A percentile compares a stretch with the other conserved stretches of the same genome.
Evolutionary conservation across 768 basidiomycete genomes (phyloP).

Genomic region (Rhodotorula kratochvilovae): DNA sequence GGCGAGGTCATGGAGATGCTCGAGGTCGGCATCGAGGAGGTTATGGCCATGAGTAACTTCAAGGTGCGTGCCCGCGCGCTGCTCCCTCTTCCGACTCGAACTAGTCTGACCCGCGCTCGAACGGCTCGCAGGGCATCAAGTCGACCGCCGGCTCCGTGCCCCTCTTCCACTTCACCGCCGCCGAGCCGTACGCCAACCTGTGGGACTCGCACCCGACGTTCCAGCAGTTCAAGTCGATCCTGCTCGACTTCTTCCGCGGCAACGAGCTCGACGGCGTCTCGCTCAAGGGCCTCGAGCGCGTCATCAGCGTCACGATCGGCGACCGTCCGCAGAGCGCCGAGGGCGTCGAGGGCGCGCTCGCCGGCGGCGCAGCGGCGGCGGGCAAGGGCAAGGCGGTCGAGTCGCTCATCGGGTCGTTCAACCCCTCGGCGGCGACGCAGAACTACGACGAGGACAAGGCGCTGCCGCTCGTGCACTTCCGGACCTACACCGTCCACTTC

Average conservation of each 20-base stretch:
- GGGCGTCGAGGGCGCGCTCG: constrained; percentile 19
- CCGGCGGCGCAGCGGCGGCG: too few species aligned
- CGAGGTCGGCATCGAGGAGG: constrained; percentile 81
- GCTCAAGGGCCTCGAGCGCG: constrained; percentile 76
- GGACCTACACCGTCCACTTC: constrained; percentile 73
- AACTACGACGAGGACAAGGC: constrained; percentile 39
- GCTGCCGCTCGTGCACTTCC: constrained; percentile 80
- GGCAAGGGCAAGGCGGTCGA: constrained; percentile 34
- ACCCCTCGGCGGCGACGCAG: neutral
- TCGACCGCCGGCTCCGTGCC: constrained; percentile 84
- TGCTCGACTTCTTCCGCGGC: constrained; percentile 81
- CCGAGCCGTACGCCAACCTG: constrained; percentile 59
- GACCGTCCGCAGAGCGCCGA: constrained; percentile 13
- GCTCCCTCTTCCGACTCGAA: neutral
- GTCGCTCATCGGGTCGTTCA: constrained; percentile 15
- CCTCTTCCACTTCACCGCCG: constrained; percentile 77
- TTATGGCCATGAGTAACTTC: constrained; percentile 71
- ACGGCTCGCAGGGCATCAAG: constrained; percentile 66
- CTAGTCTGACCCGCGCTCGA: neutral
- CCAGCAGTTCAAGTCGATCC: constrained; percentile 81
- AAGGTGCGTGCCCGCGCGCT: constrained; percentile 59
- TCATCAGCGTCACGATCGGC: constrained; percentile 73
- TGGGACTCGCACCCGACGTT: constrained; percentile 93
- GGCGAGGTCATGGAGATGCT: constrained; percentile 85
- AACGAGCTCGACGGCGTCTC: constrained; percentile 77